phyloP scores from a whole-genome alignment of 2,329 filamentous ascomycete species.

The Cryphonectria naterciae region DNA sequence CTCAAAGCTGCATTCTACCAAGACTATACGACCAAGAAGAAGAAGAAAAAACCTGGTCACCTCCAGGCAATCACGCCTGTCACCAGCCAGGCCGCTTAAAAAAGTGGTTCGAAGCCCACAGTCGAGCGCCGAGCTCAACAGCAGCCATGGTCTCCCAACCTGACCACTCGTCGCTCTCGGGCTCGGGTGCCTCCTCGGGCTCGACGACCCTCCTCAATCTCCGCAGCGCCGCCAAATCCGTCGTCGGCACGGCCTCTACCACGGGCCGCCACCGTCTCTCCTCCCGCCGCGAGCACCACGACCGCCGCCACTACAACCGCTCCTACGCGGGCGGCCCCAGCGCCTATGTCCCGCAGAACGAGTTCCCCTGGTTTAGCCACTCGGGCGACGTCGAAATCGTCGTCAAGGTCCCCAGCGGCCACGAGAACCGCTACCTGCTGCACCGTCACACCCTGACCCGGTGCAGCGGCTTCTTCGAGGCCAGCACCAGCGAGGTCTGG shows the following conservation, averaged over 20 bases:
- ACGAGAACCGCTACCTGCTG: constrained; percentile 83
- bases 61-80: not conserved
- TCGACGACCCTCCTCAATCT: constrained; percentile 38
- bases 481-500: constrained; percentile 81
- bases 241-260: constrained; percentile 36
- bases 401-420: constrained; percentile 65
- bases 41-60: not conserved
- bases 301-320: constrained; percentile 67
- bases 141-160: constrained; percentile 41
- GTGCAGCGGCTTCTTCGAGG: constrained; percentile 93
- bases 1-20: not conserved
- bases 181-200: constrained; percentile 24
- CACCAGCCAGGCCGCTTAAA: too few relatives aligned
- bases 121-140: not conserved
- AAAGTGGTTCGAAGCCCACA: not conserved
- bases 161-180: constrained; percentile 35
- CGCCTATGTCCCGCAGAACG: constrained; percentile 73
- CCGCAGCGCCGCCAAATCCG: constrained; percentile 38
- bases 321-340: constrained; percentile 76
- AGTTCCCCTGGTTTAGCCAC: constrained; percentile 88
- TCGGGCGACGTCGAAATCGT: constrained; percentile 93
- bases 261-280: constrained; percentile 30
- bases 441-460: constrained; percentile 86
- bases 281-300: constrained; percentile 30
- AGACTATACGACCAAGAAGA: not conserved